Conservation (phyloP, 495 filamentous ascomycete species). For the Aspergillus carlsbadensis region DNA sequence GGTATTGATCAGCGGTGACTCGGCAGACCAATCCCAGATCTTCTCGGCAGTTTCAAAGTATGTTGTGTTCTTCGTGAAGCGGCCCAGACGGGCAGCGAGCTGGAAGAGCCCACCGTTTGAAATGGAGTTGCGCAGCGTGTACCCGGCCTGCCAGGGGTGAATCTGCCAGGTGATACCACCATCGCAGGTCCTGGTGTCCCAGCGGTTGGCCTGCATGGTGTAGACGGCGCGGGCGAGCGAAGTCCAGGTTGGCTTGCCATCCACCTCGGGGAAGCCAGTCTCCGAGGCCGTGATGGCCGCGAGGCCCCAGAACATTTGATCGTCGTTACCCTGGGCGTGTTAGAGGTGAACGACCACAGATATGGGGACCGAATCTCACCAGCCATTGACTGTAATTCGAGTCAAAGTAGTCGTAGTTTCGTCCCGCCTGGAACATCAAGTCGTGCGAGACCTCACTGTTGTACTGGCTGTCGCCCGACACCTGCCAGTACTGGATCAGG, state of each 20-base stretch:
- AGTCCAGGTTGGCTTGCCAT: constrained; percentile 60
- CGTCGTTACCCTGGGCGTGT: constrained; percentile 44
- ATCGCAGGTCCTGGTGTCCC: constrained; percentile 41
- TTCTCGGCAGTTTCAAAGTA: constrained; percentile 65
- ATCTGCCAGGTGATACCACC: constrained; percentile 54
- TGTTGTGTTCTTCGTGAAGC: constrained; percentile 62
- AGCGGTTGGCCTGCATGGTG: constrained; percentile 58
- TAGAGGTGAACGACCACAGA: not conserved
- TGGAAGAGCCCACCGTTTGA: constrained; percentile 67
- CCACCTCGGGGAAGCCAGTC: constrained; percentile 37
- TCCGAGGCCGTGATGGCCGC: constrained; percentile 52
- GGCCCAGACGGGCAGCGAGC: constrained; percentile 60
- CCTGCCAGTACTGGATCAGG: constrained; percentile 51
- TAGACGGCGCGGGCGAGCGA: constrained; percentile 72
- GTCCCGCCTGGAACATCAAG: constrained; percentile 42
- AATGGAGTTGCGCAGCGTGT: constrained; percentile 64
- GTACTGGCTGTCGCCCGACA: constrained; percentile 46
- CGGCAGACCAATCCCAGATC: constrained; percentile 59
- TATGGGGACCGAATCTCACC: constrained; percentile 9
- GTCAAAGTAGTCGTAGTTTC: constrained; percentile 43
- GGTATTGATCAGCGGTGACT: constrained; percentile 51
- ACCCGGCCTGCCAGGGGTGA: constrained; percentile 45
- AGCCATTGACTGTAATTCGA: constrained; percentile 30
- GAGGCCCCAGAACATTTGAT: constrained; percentile 54
- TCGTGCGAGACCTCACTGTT: constrained; percentile 44